phyloP scores from a whole-genome alignment of 2,329 filamentous ascomycete species.

The Tolypocladium ophioglossoides region DNA sequence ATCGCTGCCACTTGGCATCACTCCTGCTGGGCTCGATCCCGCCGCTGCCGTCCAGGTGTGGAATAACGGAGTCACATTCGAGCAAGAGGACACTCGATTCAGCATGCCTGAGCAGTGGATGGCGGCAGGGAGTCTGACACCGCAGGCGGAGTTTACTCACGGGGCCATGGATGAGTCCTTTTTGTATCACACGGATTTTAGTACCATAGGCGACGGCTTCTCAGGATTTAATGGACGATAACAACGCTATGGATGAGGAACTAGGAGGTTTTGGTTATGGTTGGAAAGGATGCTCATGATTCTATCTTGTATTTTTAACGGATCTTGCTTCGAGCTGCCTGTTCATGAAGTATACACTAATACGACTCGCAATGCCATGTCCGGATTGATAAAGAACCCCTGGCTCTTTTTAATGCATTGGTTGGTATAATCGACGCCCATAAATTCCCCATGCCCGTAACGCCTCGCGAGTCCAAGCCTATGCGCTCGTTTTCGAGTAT shows the following conservation, averaged over 20 bases:
- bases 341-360: neutral
- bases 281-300: neutral
- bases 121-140: constrained; percentile 8
- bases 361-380: neutral
- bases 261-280: neutral
- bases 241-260: neutral
- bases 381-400: neutral
- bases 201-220: constrained; percentile 10
- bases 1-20: constrained; percentile 9
- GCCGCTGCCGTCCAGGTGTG: constrained; percentile 16
- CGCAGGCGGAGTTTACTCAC: constrained; percentile 12
- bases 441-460: neutral
- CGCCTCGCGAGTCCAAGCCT: neutral
- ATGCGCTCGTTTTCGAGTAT: neutral
- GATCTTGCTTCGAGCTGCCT: neutral
- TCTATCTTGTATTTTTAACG: neutral
- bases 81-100: constrained; percentile 9
- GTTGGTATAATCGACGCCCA: neutral
- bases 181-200: constrained; percentile 15
- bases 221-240: constrained; percentile 6
- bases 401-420: too few relatives aligned
- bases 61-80: constrained; percentile 16
- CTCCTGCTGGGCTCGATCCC: constrained; percentile 4
- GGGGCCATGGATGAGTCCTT: constrained; percentile 2
- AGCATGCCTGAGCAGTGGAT: constrained; percentile 13